Evolutionary conservation across 345 rosid genomes (phyloP).

Genomic region (Linum trigynum): DNA sequence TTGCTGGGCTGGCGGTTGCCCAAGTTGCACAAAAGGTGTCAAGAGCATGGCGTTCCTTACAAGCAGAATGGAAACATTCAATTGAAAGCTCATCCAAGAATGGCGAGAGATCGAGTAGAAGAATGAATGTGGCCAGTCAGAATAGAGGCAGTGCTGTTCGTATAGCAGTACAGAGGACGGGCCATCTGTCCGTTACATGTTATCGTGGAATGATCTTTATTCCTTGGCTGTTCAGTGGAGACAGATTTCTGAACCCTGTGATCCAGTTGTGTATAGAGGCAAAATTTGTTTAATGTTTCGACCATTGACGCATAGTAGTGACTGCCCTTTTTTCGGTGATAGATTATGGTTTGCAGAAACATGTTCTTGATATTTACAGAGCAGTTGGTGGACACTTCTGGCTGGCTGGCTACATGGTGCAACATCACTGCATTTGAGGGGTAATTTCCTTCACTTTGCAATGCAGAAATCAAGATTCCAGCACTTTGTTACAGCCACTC

Average conservation of each 20-base stretch:
- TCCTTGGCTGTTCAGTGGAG: slow-evolving; percentile 89
- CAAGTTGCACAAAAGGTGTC: slow-evolving; percentile 90
- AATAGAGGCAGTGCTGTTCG: slow-evolving; percentile 95
- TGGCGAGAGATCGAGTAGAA: slow-evolving; percentile 62
- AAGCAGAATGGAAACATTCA: slow-evolving; percentile 57
- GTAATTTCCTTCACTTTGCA: slow-evolving; percentile 29
- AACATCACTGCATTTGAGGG: slow-evolving; percentile 69
- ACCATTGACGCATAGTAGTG: neutral
- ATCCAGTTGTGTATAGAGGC: slow-evolving; percentile 66
- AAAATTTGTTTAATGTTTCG: neutral
- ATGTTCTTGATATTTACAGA: slow-evolving; percentile 63
- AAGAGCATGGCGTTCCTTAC: slow-evolving; percentile 82
- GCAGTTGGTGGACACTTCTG: slow-evolving; percentile 83
- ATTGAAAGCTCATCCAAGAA: slow-evolving; percentile 42
- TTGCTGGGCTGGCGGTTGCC: slow-evolving; percentile 92
- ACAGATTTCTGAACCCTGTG: slow-evolving; percentile 98
- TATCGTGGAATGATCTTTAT: slow-evolving; percentile 85
- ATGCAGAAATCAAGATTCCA: slow-evolving; percentile 8
- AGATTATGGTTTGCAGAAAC: slow-evolving; percentile 66
- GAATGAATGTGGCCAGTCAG: slow-evolving; percentile 62
- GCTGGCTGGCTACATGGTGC: slow-evolving; percentile 85
- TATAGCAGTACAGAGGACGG: slow-evolving; percentile 61
- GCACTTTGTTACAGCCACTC: slow-evolving; percentile 5
- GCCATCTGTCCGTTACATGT: slow-evolving; percentile 41
- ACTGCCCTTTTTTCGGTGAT: neutral